phyloP scores from a whole-genome alignment of 345 rosid genomes.

The Citrus trifoliata region DNA sequence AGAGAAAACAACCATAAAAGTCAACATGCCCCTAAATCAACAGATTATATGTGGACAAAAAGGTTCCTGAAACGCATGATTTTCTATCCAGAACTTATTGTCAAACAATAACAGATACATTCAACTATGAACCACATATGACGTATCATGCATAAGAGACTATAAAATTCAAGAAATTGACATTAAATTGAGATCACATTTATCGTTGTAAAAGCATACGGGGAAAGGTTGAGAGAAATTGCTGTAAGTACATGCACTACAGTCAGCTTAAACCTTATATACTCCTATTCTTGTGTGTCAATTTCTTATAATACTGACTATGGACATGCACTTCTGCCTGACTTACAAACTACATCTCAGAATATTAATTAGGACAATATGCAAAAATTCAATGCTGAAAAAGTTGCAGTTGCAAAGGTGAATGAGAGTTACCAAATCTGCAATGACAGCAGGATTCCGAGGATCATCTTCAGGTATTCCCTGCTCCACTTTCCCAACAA shows the following conservation, averaged over 20 bases:
- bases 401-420: neutral
- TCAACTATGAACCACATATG: neutral
- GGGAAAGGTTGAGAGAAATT: neutral
- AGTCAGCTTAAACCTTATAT: neutral
- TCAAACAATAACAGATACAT: neutral
- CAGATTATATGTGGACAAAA: neutral
- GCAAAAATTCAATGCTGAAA: neutral
- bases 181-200: neutral
- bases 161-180: neutral
- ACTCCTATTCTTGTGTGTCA: neutral
- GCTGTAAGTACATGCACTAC: neutral
- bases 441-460: slow-evolving; percentile 97
- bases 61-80: neutral
- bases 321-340: neutral
- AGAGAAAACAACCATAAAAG: neutral
- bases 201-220: neutral
- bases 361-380: neutral
- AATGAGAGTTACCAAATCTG: slow-evolving; percentile 74
- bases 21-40: neutral
- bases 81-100: neutral
- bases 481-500: slow-evolving; percentile 99
- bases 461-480: slow-evolving; percentile 99
- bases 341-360: neutral
- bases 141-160: neutral
- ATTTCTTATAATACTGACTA: too few relatives aligned